A percentile compares a stretch with the other conserved stretches of the same genome.
Conservation (phyloP, 306 rosid species). For the Ceratonia siliqua region DNA sequence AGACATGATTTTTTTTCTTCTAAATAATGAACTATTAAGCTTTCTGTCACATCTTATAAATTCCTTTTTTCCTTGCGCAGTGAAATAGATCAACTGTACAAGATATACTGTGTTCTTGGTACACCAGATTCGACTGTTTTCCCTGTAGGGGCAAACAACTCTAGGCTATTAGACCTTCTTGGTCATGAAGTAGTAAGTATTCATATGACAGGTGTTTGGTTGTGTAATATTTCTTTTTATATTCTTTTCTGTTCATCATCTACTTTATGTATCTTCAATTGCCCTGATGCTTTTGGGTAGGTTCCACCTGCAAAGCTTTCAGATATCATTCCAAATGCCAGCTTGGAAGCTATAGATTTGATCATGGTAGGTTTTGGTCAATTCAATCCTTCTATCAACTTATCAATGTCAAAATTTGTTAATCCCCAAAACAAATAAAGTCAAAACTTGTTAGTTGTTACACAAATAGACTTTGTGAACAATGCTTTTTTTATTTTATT, state of each 20-base stretch:
- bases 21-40: not conserved
- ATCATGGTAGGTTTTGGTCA: constrained; percentile 55
- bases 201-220: constrained; percentile 31
- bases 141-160: constrained; percentile 55
- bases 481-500: constrained; percentile 17
- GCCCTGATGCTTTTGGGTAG: constrained; percentile 40
- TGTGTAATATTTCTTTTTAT: not conserved
- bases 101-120: constrained; percentile 73
- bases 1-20: not conserved
- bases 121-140: constrained; percentile 64
- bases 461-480: constrained; percentile 16
- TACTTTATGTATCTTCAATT: constrained; percentile 9
- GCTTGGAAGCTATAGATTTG: constrained; percentile 79
- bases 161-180: constrained; percentile 53
- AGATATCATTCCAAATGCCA: constrained; percentile 74
- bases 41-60: constrained; percentile 33
- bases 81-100: constrained; percentile 85
- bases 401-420: constrained; percentile 2
- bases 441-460: constrained; percentile 7
- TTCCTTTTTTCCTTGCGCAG: constrained; percentile 48
- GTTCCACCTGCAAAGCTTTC: constrained; percentile 68
- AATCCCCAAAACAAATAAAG: not conserved
- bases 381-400: constrained; percentile 14
- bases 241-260: constrained; percentile 12
- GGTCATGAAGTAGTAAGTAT: constrained; percentile 60